Evolutionary conservation across 352 stramenopile species (phyloP).

Genomic region (Pythium scleroteichum): DNA sequence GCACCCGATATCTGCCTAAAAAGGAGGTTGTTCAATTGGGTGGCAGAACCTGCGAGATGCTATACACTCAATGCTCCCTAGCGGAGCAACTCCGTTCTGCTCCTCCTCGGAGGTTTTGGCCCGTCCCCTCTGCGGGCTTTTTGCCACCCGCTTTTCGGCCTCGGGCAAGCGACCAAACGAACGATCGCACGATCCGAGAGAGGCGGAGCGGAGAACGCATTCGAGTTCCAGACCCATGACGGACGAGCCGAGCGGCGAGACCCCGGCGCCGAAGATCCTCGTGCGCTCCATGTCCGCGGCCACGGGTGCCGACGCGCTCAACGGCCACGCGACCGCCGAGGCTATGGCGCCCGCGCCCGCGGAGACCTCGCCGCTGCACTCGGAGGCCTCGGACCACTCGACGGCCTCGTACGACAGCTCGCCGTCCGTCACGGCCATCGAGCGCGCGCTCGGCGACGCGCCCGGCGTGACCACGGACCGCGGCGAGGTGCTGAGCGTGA

Average conservation of each 20-base stretch:
- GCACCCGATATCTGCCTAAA: no score
- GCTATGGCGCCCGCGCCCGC: background rate
- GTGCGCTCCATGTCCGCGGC: conserved; percentile 28
- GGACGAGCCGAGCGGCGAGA: conserved; percentile 2
- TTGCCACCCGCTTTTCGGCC: conserved; percentile 12
- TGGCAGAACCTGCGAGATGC: background rate
- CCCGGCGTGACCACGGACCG: conserved; percentile 40
- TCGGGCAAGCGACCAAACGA: conserved; percentile 17
- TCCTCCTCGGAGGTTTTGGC: background rate
- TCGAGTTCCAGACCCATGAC: background rate
- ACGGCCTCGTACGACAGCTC: conserved; percentile 43
- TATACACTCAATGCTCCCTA: background rate
- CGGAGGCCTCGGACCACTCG: conserved; percentile 39
- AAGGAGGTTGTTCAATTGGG: background rate
- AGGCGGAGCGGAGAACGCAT: conserved; percentile 13
- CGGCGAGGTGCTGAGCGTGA: conserved; percentile 25
- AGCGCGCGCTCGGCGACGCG: conserved; percentile 33
- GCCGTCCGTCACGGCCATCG: conserved; percentile 46
- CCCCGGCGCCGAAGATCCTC: conserved; percentile 28
- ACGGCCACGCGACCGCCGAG: background rate
- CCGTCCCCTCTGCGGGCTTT: conserved; percentile 3
- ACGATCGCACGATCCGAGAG: conserved; percentile 30
- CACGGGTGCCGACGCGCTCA: conserved; percentile 17
- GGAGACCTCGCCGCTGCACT: conserved; percentile 12
- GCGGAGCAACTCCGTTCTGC: conserved; percentile 1